These are phyloP conservation scores for Mrakia gelida DNA, from an alignment of 768 basidiomycete species.

Conservation along the genomic window DNA sequence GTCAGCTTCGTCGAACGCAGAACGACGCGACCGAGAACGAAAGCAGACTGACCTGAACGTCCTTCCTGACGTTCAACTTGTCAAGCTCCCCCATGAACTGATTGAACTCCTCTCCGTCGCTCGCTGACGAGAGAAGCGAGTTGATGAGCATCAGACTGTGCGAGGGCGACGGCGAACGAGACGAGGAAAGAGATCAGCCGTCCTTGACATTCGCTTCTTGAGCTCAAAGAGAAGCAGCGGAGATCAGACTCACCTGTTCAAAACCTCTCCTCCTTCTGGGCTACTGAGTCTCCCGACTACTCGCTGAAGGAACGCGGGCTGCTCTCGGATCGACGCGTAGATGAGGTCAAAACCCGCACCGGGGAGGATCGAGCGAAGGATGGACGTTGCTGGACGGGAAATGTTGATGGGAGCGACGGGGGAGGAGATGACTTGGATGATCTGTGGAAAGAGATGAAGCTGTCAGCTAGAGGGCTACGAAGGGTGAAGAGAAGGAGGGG, in stretches of 20 bases:
- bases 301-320: slow-evolving; percentile 42
- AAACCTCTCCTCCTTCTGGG: slow-evolving; percentile 59
- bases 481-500: not conserved
- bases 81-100: slow-evolving; percentile 73
- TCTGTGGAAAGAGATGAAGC: slow-evolving; percentile 41
- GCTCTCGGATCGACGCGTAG: slow-evolving; percentile 74
- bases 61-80: slow-evolving; percentile 62
- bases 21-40: slow-evolving; percentile 52
- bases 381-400: slow-evolving; percentile 83
- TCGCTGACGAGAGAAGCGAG: slow-evolving; percentile 73
- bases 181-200: not conserved
- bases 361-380: slow-evolving; percentile 54
- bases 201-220: not conserved
- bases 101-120: slow-evolving; percentile 64
- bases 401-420: slow-evolving; percentile 77
- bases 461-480: not conserved
- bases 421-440: slow-evolving; percentile 67
- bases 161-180: slow-evolving; percentile 8
- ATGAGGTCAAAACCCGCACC: slow-evolving; percentile 52
- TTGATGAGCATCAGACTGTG: slow-evolving; percentile 89
- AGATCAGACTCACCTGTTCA: slow-evolving; percentile 59
- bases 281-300: slow-evolving; percentile 12
- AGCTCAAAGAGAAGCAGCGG: slow-evolving; percentile 28
- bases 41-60: slow-evolving; percentile 56
- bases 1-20: not conserved